Base-by-base conservation (phyloP, 75 land plant genomes). In the Isoetes taiwanensis region DNA sequence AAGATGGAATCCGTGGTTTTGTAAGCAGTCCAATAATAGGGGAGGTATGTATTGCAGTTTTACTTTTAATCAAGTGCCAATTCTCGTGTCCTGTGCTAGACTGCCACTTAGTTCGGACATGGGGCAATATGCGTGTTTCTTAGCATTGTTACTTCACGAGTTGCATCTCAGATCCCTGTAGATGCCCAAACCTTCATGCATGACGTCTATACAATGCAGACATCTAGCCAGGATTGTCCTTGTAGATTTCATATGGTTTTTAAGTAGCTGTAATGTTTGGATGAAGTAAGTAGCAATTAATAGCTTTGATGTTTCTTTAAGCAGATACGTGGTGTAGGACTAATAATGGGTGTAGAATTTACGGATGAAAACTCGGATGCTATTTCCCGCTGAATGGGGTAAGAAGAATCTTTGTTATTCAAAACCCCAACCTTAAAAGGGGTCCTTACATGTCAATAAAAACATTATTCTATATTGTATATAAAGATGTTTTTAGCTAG, bases 341-440 rank as follows among this genome's bases (percentile, higher is more conserved):
- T 93, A 63, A 69, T 93, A 32, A 66, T 84, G 32, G 98, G 83
- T 9, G 74, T 81, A 19, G 98, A 93, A 35, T 93, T 93, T 50
- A 64, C 79, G 24, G 80, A 78, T 43, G 91, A 86, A 52, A 93
- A 93, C 63, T 81, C 85, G 68, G 55, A 81, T 81, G 50, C 58
- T 66, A 17, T 93, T 87, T 52, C 98, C 98, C 43, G 54, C 95
- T 58, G 80, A 84, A 61, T 93, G 98, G 98, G 95, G 98, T 76
- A 78, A 14, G 72, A 1, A 10, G 5, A 14, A n/a, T 39, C 55
- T 58, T 12, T 54, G 3, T 54, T 4, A 3, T 4, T 54, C 8
- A n/a, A n/a, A 26, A 27, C 2, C 48, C 34, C 31, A 14, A 31
- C 2, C 5, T 4, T 34, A 28, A 23, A n/a, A n/a, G n/a, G n/a